Base-by-base conservation (phyloP, 805 yeast genomes). In the Ogataea dorogensis region DNA sequence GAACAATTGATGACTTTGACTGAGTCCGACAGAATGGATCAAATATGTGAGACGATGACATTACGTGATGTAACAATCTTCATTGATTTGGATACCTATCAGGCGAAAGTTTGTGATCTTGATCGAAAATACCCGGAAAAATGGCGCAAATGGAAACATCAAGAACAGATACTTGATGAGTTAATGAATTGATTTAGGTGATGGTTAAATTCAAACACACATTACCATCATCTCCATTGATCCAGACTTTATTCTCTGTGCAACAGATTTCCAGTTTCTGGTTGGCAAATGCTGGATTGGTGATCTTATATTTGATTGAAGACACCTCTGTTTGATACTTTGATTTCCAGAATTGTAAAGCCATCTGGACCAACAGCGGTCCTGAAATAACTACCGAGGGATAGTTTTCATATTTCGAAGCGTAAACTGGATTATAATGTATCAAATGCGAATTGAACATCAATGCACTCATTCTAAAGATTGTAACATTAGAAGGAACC, bases 371-470 rank as follows among this genome's bases (percentile, higher is more conserved):
- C 40, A 84, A 64, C 35, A 89, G 65, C 0, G 97, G 96, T 0
- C 96, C 98, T 28, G 86, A 95, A 0, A 82, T 79, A 1, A 91
- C 61, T 0, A 80, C 57, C 22, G 67, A 65, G 0, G 81, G 79
- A 32, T 86, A 74, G 1, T 73, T 68, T 51, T 91, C 98, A 2
- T 49, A 51, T 0, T 53, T 38, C 3, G 36, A 47, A 6, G 86
- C 70, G 54, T 85, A 86, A 1, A 46, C 45, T 5, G 58, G 55
- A 52, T 86, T 85, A 57, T 78, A 80, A 61, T 91, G 98, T 24
- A 91, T 86, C 40, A 73, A 71, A 59, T 91, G 98, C 3, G 94
- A 70, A 56, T 91, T 91, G 62, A 79, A 80, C 1, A 93, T 80
- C 35, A 93, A 57, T 9, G 86, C 81, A 28, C 91, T 79, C 61